Conservation (phyloP, 805 yeast species). For the Saccharomycopsis synnaedendra region DNA sequence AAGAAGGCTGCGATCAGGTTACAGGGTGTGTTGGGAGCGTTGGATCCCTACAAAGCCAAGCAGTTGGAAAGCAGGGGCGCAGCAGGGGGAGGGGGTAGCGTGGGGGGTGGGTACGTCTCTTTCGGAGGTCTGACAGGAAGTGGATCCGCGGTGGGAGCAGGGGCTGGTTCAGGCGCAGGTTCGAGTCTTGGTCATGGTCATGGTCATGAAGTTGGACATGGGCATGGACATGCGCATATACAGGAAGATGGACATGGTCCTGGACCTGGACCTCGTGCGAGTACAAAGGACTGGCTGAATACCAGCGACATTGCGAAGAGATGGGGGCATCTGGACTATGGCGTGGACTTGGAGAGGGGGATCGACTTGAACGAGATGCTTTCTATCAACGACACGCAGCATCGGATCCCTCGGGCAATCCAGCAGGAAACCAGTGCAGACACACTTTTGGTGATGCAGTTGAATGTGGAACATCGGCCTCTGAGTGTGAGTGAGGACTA, state of each 20-base stretch:
- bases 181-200: no score
- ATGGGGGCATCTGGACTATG: constrained; percentile 14
- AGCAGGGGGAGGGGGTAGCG: no score
- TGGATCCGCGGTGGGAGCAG: background rate
- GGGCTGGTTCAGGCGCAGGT: no score
- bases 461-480: constrained; percentile 65
- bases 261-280: background rate
- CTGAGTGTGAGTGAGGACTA: constrained; percentile 65
- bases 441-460: constrained; percentile 74
- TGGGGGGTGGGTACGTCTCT: background rate
- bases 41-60: constrained; percentile 92
- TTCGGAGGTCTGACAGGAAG: background rate
- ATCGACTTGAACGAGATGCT: constrained; percentile 15
- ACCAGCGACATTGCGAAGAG: constrained; percentile 11
- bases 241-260: background rate
- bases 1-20: constrained; percentile 83
- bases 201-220: no score
- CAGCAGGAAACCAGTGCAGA: constrained; percentile 87
- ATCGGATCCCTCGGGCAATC: constrained; percentile 9
- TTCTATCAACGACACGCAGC: constrained; percentile 34
- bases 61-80: constrained; percentile 56
- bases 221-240: no score
- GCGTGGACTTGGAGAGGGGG: constrained; percentile 12
- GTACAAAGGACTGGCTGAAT: background rate
- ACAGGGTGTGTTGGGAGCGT: constrained; percentile 89